phyloP scores from a whole-genome alignment of 306 rosid species.

The Dryas alaskensis region DNA sequence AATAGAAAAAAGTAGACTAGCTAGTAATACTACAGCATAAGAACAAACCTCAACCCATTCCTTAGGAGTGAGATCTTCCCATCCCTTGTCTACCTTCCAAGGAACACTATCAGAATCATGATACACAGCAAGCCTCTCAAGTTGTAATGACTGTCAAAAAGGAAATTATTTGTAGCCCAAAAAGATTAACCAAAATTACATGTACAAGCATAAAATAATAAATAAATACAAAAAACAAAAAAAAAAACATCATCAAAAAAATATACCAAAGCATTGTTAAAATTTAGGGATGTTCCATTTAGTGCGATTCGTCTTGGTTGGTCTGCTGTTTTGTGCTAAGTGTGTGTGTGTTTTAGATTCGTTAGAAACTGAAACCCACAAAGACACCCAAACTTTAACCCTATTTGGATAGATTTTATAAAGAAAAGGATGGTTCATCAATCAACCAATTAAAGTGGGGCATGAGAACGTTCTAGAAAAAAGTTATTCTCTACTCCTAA shows the following conservation, averaged over 20 bases:
- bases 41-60: slow-evolving; percentile 92
- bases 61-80: slow-evolving; percentile 83
- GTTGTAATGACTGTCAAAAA: slow-evolving; percentile 71
- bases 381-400: no score
- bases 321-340: neutral
- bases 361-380: no score
- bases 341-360: neutral
- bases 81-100: slow-evolving; percentile 79
- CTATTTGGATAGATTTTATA: no score
- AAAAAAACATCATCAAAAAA: neutral
- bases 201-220: neutral
- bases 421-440: no score
- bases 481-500: no score
- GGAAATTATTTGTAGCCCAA: slow-evolving; percentile 28
- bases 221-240: neutral
- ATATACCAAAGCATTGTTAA: neutral
- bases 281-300: neutral
- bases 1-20: slow-evolving; percentile 12
- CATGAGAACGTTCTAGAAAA: no score
- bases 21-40: slow-evolving; percentile 15
- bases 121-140: slow-evolving; percentile 93
- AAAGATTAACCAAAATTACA: slow-evolving; percentile 2
- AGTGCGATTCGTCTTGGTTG: neutral
- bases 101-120: slow-evolving; percentile 79
- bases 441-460: no score